phyloP scores from a whole-genome alignment of 192 early-diverging fungal species.

The Linnemannia zychae region DNA sequence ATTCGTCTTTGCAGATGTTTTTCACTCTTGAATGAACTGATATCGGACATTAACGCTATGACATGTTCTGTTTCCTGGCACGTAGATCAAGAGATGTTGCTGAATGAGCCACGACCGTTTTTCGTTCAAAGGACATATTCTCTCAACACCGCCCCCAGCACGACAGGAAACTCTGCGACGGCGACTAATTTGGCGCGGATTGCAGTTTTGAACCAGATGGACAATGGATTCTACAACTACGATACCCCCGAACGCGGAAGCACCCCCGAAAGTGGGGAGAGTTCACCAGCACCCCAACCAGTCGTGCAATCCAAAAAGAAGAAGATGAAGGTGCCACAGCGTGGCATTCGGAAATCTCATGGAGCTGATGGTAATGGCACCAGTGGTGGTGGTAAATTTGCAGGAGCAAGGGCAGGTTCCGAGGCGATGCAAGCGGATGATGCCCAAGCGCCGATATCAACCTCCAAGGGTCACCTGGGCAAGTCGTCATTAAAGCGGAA shows the following conservation, averaged over 20 bases:
- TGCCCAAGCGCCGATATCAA: neutral
- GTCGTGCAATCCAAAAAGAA: slow-evolving; percentile 19
- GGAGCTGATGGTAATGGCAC: neutral
- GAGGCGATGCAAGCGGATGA: slow-evolving; percentile 2
- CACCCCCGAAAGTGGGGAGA: slow-evolving; percentile 38
- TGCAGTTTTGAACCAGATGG: slow-evolving; percentile 43
- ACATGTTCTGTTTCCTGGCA: neutral
- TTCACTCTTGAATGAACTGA: neutral
- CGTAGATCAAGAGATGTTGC: slow-evolving; percentile 51
- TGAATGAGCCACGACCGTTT: slow-evolving; percentile 46
- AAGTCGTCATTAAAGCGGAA: neutral
- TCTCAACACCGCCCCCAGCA: slow-evolving; percentile 13
- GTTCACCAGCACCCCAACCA: slow-evolving; percentile 35
- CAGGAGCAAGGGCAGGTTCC: neutral
- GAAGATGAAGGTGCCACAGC: slow-evolving; percentile 13
- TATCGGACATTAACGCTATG: neutral
- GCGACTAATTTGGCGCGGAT: slow-evolving; percentile 33
- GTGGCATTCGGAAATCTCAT: slow-evolving; percentile 2
- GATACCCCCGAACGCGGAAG: slow-evolving; percentile 53
- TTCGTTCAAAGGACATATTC: slow-evolving; percentile 19
- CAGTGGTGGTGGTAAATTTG: neutral
- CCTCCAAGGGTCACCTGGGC: neutral
- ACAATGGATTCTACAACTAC: slow-evolving; percentile 7
- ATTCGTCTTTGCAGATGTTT: neutral
- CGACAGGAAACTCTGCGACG: slow-evolving; percentile 8